These are phyloP conservation scores for Sideroxylon spinosum DNA, from an alignment of 179 eudicot species.

Conservation along the genomic window DNA sequence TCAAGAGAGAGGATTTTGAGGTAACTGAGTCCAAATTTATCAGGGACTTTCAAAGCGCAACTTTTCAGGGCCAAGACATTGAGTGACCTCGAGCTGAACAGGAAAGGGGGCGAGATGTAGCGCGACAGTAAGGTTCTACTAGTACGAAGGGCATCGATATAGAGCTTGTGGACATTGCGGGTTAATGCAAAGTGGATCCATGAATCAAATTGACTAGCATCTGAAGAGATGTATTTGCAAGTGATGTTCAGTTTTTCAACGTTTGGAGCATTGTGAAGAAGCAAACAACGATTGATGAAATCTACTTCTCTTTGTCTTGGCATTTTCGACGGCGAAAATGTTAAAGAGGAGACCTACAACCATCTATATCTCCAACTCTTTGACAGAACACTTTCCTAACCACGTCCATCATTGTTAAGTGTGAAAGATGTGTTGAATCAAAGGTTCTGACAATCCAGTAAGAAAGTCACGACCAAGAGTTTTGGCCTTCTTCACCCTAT, in stretches of 20 bases:
- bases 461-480: neutral
- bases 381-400: neutral
- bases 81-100: neutral
- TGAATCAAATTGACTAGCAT: neutral
- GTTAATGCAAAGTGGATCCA: conserved; percentile 8
- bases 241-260: neutral
- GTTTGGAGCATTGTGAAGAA: neutral
- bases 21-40: neutral
- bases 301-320: neutral
- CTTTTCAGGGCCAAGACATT: neutral
- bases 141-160: neutral
- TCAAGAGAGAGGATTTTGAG: conserved; percentile 11
- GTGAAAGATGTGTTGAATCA: conserved; percentile 1
- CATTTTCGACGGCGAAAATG: neutral
- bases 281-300: conserved; percentile 2
- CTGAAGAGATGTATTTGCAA: neutral
- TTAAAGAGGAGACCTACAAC: neutral
- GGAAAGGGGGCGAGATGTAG: neutral
- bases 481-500: neutral
- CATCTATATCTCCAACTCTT: conserved; percentile 6
- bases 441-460: neutral
- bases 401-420: neutral
- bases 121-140: neutral
- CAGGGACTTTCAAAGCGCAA: neutral
- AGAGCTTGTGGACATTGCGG: neutral